A percentile compares a stretch with the other conserved stretches of the same genome.
These are phyloP conservation scores for Solidago caesia DNA, from an alignment of 129 eudicot species.

Conservation along the genomic window DNA sequence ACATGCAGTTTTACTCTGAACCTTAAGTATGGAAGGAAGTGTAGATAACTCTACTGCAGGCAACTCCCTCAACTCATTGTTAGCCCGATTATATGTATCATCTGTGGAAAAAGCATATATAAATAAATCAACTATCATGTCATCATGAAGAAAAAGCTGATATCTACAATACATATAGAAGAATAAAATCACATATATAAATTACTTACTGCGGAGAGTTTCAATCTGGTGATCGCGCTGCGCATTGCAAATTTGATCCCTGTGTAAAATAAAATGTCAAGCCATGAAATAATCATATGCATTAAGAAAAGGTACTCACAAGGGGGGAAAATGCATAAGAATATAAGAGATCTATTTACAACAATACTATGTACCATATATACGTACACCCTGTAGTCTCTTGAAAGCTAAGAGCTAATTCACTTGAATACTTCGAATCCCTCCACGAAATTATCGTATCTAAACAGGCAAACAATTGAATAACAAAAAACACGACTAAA, in stretches of 20 bases:
- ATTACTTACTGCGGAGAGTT: slow-evolving; percentile 39
- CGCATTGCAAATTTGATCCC: slow-evolving; percentile 75
- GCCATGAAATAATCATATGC: slow-evolving; percentile 2
- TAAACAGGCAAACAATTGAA: slow-evolving; percentile 19
- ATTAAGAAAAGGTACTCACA: neutral
- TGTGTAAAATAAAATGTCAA: slow-evolving; percentile 26
- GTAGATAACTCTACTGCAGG: slow-evolving; percentile 93
- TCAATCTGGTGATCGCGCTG: slow-evolving; percentile 67
- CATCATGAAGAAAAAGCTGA: neutral
- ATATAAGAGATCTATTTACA: slow-evolving; percentile 7
- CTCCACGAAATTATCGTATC: slow-evolving; percentile 93
- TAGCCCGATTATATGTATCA: slow-evolving; percentile 58
- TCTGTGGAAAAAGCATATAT: slow-evolving; percentile 48
- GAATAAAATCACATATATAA: neutral
- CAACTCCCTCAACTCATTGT: slow-evolving; percentile 79
- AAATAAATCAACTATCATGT: neutral
- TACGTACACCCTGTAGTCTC: slow-evolving; percentile 79
- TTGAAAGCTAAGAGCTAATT: slow-evolving; percentile 93
- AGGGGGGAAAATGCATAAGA: neutral
- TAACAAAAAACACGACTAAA: slow-evolving; percentile 1
- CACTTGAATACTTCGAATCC: slow-evolving; percentile 75
- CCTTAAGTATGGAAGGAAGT: slow-evolving; percentile 85
- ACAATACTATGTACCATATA: slow-evolving; percentile 49
- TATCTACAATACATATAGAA: neutral
- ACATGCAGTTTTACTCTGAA: slow-evolving; percentile 25